Conservation (phyloP, 2,329 filamentous ascomycete species). For the Chaetomiaceae sp. region DNA sequence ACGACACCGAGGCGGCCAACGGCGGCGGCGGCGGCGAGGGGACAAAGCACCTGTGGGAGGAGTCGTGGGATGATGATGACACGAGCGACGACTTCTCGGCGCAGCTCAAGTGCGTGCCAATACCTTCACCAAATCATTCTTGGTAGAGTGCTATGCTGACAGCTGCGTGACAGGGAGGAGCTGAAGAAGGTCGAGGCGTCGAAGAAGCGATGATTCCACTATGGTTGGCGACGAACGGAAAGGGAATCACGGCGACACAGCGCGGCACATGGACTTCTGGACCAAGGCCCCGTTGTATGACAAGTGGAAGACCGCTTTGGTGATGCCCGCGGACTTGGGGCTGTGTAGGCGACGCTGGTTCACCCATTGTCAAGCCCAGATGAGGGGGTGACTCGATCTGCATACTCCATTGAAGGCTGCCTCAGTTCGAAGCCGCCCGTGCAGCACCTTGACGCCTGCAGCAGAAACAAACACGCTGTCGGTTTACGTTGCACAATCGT, state of each 20-base stretch:
- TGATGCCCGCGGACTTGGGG: not conserved
- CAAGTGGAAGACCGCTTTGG: not conserved
- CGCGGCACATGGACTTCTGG: too few species aligned
- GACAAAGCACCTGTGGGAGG: conserved; percentile 85
- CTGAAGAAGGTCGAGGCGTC: conserved; percentile 85
- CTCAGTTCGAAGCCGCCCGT: too few species aligned
- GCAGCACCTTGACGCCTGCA: too few species aligned
- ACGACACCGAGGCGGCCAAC: conserved; percentile 77
- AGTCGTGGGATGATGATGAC: conserved; percentile 99
- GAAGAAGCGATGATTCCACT: conserved; percentile 50
- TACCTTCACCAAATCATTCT: not conserved
- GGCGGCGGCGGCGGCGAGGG: conserved; percentile 61
- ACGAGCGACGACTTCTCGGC: conserved; percentile 93
- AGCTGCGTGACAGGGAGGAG: conserved; percentile 62
- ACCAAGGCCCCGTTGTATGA: not conserved
- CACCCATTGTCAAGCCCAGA: too few species aligned
- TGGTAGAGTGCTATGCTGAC: conserved; percentile 12
- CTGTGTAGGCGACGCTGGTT: not conserved
- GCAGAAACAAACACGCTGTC: too few species aligned
- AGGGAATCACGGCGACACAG: not conserved
- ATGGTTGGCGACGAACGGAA: too few species aligned
- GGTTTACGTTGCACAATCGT: not conserved
- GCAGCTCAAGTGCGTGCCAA: conserved; percentile 71
- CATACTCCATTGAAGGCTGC: not conserved
- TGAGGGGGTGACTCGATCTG: too few species aligned